Evolutionary conservation across 768 basidiomycete genomes (phyloP).

Genomic region (Trametes punicea): DNA sequence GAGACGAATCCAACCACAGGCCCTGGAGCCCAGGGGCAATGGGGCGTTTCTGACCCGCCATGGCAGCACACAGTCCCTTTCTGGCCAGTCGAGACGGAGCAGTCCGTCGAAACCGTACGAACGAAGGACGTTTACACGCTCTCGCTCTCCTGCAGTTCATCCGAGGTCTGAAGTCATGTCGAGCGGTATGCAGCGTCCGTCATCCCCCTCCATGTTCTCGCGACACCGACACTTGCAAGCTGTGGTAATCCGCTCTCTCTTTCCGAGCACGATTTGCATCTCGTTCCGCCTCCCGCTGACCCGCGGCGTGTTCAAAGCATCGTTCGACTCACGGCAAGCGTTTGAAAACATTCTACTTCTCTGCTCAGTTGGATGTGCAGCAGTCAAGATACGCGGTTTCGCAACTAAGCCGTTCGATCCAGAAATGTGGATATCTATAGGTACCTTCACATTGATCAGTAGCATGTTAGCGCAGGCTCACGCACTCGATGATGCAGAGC

Average conservation of each 20-base stretch:
- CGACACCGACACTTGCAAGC: slow-evolving; percentile 38
- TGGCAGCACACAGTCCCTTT: slow-evolving; percentile 12
- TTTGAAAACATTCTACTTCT: slow-evolving; percentile 65
- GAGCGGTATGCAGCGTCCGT: slow-evolving; percentile 30
- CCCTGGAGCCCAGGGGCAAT: slow-evolving; percentile 7
- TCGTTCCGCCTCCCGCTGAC: slow-evolving; percentile 43
- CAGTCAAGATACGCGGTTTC: slow-evolving; percentile 41
- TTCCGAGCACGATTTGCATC: slow-evolving; percentile 48
- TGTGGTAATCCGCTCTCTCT: slow-evolving; percentile 33
- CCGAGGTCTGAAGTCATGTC: slow-evolving; percentile 28
- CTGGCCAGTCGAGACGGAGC: slow-evolving; percentile 42
- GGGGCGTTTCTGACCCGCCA: slow-evolving; percentile 8
- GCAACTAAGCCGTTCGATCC: slow-evolving; percentile 29
- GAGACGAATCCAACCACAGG: slow-evolving; percentile 10
- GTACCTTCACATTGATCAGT: slow-evolving; percentile 31
- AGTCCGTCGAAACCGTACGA: slow-evolving; percentile 31
- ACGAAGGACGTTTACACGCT: slow-evolving; percentile 61
- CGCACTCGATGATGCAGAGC: slow-evolving; percentile 40
- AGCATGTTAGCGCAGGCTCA: slow-evolving; percentile 2
- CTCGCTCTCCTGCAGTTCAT: slow-evolving; percentile 57
- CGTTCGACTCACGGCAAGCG: slow-evolving; percentile 59
- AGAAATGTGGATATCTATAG: slow-evolving; percentile 48
- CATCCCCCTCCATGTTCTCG: slow-evolving; percentile 42
- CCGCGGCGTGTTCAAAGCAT: slow-evolving; percentile 41
- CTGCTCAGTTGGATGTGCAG: slow-evolving; percentile 56